These are phyloP conservation scores for Auricularia cornea DNA, from an alignment of 768 basidiomycete genomes.

Conservation along the genomic window DNA sequence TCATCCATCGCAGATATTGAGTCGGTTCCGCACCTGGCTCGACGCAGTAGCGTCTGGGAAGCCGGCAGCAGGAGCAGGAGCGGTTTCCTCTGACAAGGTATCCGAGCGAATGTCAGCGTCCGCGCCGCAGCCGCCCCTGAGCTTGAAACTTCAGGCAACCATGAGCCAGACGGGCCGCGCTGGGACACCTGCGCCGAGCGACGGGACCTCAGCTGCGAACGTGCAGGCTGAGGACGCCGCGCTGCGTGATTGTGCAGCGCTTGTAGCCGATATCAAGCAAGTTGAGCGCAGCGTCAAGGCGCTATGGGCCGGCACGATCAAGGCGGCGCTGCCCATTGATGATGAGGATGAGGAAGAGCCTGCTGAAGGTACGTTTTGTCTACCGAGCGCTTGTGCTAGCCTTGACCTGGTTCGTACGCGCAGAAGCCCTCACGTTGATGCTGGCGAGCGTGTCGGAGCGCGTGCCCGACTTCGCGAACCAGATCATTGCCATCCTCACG, in stretches of 20 bases:
- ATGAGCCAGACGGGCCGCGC: background rate
- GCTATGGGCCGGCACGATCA: slow-evolving; percentile 66
- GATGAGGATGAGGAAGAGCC: slow-evolving; percentile 27
- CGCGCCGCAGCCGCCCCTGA: background rate
- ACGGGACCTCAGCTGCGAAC: slow-evolving; percentile 45
- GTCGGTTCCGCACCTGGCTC: slow-evolving; percentile 76
- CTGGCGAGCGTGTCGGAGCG: slow-evolving; percentile 41
- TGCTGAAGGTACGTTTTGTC: slow-evolving; percentile 46
- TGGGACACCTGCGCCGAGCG: slow-evolving; percentile 40
- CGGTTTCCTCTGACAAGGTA: slow-evolving; percentile 29
- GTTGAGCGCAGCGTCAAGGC: slow-evolving; percentile 44
- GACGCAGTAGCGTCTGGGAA: slow-evolving; percentile 42
- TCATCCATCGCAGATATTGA: slow-evolving; percentile 50
- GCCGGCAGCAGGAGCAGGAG: slow-evolving; percentile 28
- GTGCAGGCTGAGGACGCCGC: slow-evolving; percentile 54
- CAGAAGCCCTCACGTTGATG: slow-evolving; percentile 37
- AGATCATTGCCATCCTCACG: slow-evolving; percentile 63
- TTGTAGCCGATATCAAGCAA: slow-evolving; percentile 57
- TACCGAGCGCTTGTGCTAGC: background rate
- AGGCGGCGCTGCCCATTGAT: slow-evolving; percentile 41
- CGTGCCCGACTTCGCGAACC: slow-evolving; percentile 50
- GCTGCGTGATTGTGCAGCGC: slow-evolving; percentile 56
- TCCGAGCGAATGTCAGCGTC: slow-evolving; percentile 2
- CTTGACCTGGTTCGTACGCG: background rate
- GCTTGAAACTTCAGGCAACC: background rate